Evolutionary conservation across 768 basidiomycete genomes (phyloP).

Genomic region (Punctularia strigosozonata): DNA sequence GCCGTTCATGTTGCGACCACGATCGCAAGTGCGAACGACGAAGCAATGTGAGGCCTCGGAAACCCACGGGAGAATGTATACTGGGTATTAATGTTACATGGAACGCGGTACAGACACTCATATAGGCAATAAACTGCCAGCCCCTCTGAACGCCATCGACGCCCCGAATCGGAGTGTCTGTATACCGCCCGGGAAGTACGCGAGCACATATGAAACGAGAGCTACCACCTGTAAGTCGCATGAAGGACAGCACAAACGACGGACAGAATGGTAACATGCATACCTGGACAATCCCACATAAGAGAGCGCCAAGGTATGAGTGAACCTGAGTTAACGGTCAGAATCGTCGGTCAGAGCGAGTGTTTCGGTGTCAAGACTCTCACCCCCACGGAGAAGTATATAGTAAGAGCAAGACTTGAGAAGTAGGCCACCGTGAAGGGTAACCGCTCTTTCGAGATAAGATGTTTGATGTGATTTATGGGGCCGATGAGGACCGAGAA

Average conservation of each 20-base stretch:
- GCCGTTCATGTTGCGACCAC: background rate
- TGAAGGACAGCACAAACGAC: background rate
- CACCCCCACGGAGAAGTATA: constrained; percentile 89
- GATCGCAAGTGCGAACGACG: background rate
- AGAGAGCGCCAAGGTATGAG: constrained; percentile 78
- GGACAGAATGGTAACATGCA: constrained; percentile 7
- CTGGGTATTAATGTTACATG: too few relatives aligned
- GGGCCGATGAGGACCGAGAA: constrained; percentile 86
- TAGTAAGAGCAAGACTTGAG: constrained; percentile 68
- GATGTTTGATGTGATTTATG: constrained; percentile 84
- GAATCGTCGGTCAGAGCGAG: constrained; percentile 2
- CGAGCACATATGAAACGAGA: constrained; percentile 79
- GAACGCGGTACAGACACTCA: too few relatives aligned
- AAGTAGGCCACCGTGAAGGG: constrained; percentile 83
- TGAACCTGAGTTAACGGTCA: constrained; percentile 39
- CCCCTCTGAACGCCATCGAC: constrained; percentile 73
- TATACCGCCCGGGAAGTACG: constrained; percentile 90
- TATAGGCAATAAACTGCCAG: constrained; percentile 71
- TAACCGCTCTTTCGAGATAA: constrained; percentile 68
- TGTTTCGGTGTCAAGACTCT: constrained; percentile 17
- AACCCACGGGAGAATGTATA: too few relatives aligned
- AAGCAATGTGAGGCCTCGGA: background rate
- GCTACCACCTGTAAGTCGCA: constrained; percentile 47
- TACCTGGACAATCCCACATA: constrained; percentile 74
- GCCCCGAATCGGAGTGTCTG: constrained; percentile 74